phyloP scores from a whole-genome alignment of 2,329 filamentous ascomycete genomes.

The Teratosphaeria epicoccoides region DNA sequence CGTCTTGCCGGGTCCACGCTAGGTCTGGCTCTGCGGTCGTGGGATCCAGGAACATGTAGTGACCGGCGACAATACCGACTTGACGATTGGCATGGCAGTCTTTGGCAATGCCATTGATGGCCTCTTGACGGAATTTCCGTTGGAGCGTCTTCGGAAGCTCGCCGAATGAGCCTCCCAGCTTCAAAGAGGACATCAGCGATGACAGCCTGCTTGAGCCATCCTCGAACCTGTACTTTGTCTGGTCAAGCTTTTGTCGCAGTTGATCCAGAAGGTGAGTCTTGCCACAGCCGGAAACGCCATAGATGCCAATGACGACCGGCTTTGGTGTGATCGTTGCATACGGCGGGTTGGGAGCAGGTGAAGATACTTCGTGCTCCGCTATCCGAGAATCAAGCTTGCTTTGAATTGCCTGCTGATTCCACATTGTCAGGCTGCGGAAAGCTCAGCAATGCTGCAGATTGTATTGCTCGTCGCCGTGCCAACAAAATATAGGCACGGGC shows the following conservation, averaged over 20 bases:
- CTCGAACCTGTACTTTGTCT: slow-evolving; percentile 35
- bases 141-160: slow-evolving; percentile 29
- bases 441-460: not conserved
- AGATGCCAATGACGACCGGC: slow-evolving; percentile 40
- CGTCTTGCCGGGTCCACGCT: slow-evolving; percentile 26
- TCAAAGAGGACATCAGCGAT: slow-evolving; percentile 25
- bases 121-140: slow-evolving; percentile 29
- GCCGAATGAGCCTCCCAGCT: slow-evolving; percentile 42
- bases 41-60: slow-evolving; percentile 46
- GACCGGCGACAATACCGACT: slow-evolving; percentile 43
- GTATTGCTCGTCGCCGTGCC: not conserved
- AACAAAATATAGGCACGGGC: not conserved
- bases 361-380: not conserved
- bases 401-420: not conserved
- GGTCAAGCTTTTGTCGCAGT: slow-evolving; percentile 28
- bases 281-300: slow-evolving; percentile 45
- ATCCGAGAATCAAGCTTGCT: not conserved
- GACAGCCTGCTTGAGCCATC: slow-evolving; percentile 45
- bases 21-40: slow-evolving; percentile 24
- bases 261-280: slow-evolving; percentile 39
- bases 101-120: slow-evolving; percentile 37
- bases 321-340: not conserved
- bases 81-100: slow-evolving; percentile 27
- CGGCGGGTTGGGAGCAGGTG: not conserved
- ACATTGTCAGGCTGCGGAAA: not conserved